Evolutionary conservation across 805 yeast genomes (phyloP).

Genomic region (Suhomyces vadensis): DNA sequence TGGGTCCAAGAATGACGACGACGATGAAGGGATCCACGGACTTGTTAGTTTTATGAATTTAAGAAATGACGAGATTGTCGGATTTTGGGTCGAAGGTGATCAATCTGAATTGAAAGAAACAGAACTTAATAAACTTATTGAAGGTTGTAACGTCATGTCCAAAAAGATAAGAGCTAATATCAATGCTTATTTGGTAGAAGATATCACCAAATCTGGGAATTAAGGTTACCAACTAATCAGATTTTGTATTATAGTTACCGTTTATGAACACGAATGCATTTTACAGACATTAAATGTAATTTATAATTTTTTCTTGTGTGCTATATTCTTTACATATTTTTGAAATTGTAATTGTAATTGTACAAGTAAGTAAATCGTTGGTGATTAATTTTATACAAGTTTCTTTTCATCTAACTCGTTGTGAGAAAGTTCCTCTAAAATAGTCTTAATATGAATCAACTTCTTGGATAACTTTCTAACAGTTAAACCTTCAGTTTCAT

Average conservation of each 20-base stretch:
- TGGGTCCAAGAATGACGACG: slow-evolving; percentile 2
- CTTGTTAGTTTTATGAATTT: slow-evolving; percentile 55
- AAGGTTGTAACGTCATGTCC: slow-evolving; percentile 48
- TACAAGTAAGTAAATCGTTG: background rate
- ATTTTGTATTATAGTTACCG: background rate
- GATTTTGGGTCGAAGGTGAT: slow-evolving; percentile 52
- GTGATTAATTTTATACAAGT: slow-evolving; percentile 7
- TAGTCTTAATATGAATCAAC: slow-evolving; percentile 24
- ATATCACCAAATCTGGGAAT: background rate
- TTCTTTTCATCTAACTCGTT: slow-evolving; percentile 20
- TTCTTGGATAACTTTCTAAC: slow-evolving; percentile 20
- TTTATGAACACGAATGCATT: background rate
- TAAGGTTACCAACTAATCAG: background rate
- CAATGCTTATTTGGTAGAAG: slow-evolving; percentile 41
- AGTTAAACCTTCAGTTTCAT: slow-evolving; percentile 18
- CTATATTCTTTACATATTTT: no score
- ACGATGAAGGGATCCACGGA: slow-evolving; percentile 29
- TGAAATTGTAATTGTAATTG: background rate
- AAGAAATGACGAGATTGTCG: slow-evolving; percentile 57
- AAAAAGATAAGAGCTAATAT: slow-evolving; percentile 44
- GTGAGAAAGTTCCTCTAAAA: slow-evolving; percentile 28
- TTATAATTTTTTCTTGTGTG: background rate
- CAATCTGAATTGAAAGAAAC: slow-evolving; percentile 24
- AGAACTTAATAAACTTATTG: slow-evolving; percentile 30
- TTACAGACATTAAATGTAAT: background rate